Percentiles rank a stretch among this genome's conserved stretches.
Conservation (phyloP, 1,139 yeast species). For the Taphrina flavorubra region DNA sequence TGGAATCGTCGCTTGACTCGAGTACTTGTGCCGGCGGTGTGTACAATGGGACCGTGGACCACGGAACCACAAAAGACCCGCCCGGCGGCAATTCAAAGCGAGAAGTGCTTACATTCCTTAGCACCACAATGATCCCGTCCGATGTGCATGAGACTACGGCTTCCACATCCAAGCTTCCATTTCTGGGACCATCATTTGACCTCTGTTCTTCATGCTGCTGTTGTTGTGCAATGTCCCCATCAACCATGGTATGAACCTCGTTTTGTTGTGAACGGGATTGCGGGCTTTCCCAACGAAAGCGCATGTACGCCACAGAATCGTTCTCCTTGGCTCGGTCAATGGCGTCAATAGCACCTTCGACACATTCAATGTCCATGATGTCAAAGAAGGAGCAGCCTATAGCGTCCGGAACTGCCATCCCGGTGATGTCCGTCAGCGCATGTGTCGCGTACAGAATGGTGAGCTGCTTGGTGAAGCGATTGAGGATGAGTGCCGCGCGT, state of each 20-base stretch:
- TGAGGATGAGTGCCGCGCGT: conserved; percentile 44
- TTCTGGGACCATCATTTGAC: background rate
- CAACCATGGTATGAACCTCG: background rate
- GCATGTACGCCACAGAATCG: conserved; percentile 43
- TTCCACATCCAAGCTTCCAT: conserved; percentile 41
- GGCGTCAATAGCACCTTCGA: conserved; percentile 42
- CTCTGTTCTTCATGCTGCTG: background rate
- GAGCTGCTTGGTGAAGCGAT: conserved; percentile 41
- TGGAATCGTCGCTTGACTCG: conserved; percentile 14
- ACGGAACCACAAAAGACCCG: conserved; percentile 41
- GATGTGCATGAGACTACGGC: conserved; percentile 44
- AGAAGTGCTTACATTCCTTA: conserved; percentile 39
- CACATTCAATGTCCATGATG: conserved; percentile 41
- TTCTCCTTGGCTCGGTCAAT: conserved; percentile 44
- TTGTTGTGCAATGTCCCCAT: background rate
- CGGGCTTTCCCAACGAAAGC: conserved; percentile 41
- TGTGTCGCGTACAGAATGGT: conserved; percentile 44
- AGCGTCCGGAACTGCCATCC: conserved; percentile 32
- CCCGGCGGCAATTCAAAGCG: conserved; percentile 23
- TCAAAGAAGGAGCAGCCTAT: conserved; percentile 41
- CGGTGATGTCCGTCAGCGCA: conserved; percentile 35
- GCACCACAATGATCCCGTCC: conserved; percentile 44
- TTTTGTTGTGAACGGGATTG: background rate
- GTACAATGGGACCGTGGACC: conserved; percentile 40
- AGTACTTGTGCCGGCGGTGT: conserved; percentile 34